Percentiles rank a stretch among this genome's conserved stretches.
Conservation (phyloP, 2,329 filamentous ascomycete genomes). For the Neonectria faginata region DNA sequence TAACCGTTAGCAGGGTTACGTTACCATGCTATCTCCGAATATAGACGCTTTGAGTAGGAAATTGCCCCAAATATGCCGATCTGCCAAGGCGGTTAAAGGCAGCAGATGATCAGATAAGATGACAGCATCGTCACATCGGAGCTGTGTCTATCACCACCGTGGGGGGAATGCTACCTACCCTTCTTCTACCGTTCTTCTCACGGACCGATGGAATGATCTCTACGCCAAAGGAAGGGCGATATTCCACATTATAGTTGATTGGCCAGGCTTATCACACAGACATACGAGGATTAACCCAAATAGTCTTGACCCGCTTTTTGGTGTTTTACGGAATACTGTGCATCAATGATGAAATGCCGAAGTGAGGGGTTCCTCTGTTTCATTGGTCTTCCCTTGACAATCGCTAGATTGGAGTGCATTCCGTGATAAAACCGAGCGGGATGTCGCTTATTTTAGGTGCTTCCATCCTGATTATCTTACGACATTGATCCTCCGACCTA, state of each 20-base stretch:
- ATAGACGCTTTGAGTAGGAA: not conserved
- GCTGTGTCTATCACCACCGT: not conserved
- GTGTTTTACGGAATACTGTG: not conserved
- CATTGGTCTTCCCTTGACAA: not conserved
- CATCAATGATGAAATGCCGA: constrained; percentile 4
- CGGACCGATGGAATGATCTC: not conserved
- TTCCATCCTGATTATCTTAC: not conserved
- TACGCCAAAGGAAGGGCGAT: not conserved
- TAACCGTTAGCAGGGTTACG: not conserved
- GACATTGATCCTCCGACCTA: not conserved
- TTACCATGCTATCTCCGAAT: not conserved
- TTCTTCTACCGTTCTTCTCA: not conserved
- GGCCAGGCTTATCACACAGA: not conserved
- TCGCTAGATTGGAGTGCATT: not conserved
- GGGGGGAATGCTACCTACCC: not conserved
- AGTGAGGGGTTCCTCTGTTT: not conserved
- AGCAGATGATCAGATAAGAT: not conserved
- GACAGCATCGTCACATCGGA: not conserved
- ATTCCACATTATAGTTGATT: not conserved
- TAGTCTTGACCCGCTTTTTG: constrained; percentile 1
- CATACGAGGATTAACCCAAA: constrained; percentile 4
- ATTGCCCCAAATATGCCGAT: not conserved
- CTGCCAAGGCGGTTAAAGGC: not conserved
- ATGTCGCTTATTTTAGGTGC: not conserved
- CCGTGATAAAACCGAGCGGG: constrained; percentile 5